phyloP scores from a whole-genome alignment of 1,139 yeast species.

The Pichiaceae sp. region DNA sequence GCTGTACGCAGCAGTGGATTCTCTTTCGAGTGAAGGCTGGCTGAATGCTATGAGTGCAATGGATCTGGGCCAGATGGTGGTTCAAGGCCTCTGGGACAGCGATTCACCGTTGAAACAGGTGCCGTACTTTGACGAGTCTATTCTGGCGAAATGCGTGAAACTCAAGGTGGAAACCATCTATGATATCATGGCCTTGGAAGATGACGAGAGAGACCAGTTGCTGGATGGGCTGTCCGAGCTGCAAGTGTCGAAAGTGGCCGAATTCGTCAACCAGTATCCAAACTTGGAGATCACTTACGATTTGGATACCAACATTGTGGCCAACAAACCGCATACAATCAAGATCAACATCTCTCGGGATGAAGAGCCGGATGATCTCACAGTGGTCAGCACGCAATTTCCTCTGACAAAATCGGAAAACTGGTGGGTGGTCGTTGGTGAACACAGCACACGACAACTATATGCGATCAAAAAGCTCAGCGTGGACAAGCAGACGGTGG shows the following conservation, averaged over 20 bases:
- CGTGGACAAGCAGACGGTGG: conserved; percentile 44
- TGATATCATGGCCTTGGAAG: conserved; percentile 82
- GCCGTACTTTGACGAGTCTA: conserved; percentile 54
- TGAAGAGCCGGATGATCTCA: conserved; percentile 41
- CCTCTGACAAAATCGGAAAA: conserved; percentile 59
- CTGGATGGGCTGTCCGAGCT: conserved; percentile 43
- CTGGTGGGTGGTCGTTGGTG: conserved; percentile 90
- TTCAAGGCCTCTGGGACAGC: conserved; percentile 80
- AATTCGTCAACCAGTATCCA: conserved; percentile 85
- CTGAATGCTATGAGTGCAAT: conserved; percentile 74
- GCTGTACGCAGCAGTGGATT: conserved; percentile 64
- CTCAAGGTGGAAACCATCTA: conserved; percentile 61
- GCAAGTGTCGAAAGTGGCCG: conserved; percentile 58
- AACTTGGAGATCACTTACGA: conserved; percentile 64
- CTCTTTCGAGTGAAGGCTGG: conserved; percentile 72
- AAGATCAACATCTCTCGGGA: conserved; percentile 57
- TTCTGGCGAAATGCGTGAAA: conserved; percentile 50
- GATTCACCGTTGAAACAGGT: conserved; percentile 77
- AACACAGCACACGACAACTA: conserved; percentile 46
- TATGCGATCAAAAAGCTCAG: conserved; percentile 67
- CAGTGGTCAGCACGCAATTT: conserved; percentile 47
- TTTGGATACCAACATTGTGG: conserved; percentile 33
- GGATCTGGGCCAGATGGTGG: conserved; percentile 84
- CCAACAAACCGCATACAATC: conserved; percentile 38
- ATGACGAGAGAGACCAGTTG: conserved; percentile 60